phyloP scores from a whole-genome alignment of 2,329 filamentous ascomycete species.

The Penicillium sp. region DNA sequence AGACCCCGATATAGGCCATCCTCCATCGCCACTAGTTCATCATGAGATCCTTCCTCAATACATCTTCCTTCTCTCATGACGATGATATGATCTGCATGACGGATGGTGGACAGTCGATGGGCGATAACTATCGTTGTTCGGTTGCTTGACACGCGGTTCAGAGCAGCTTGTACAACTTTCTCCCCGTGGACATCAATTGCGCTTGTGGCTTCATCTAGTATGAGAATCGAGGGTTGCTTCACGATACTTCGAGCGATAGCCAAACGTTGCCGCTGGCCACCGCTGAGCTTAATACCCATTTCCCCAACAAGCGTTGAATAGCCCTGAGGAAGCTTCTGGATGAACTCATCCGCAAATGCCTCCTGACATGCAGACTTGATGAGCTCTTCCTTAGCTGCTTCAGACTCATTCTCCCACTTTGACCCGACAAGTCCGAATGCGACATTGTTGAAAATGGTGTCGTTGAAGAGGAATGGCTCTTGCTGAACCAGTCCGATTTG shows the following conservation, averaged over 20 bases:
- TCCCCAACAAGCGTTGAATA: slow-evolving; percentile 76
- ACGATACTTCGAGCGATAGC: slow-evolving; percentile 72
- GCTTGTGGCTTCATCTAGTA: slow-evolving; percentile 75
- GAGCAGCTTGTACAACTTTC: slow-evolving; percentile 54
- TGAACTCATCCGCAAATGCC: slow-evolving; percentile 68
- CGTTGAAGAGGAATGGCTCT: slow-evolving; percentile 67
- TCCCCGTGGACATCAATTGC: slow-evolving; percentile 60
- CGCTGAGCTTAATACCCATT: slow-evolving; percentile 72
- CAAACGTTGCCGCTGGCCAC: slow-evolving; percentile 82
- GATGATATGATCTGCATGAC: slow-evolving; percentile 74
- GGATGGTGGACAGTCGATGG: slow-evolving; percentile 68
- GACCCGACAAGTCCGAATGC: slow-evolving; percentile 53
- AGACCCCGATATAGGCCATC: slow-evolving; percentile 65
- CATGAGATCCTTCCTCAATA: slow-evolving; percentile 73
- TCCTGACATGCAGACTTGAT: slow-evolving; percentile 64
- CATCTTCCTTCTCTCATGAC: slow-evolving; percentile 70
- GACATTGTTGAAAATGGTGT: slow-evolving; percentile 63
- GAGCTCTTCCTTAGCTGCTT: slow-evolving; percentile 45
- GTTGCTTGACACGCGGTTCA: slow-evolving; percentile 55
- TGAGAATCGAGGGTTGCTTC: slow-evolving; percentile 62
- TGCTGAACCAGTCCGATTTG: slow-evolving; percentile 66
- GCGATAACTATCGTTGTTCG: slow-evolving; percentile 78
- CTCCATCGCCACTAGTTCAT: slow-evolving; percentile 62
- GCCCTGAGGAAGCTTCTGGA: slow-evolving; percentile 60
- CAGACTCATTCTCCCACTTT: slow-evolving; percentile 34